Evolutionary conservation across 2,329 filamentous ascomycete species (phyloP).

Genomic region (Diaporthe sp.): DNA sequence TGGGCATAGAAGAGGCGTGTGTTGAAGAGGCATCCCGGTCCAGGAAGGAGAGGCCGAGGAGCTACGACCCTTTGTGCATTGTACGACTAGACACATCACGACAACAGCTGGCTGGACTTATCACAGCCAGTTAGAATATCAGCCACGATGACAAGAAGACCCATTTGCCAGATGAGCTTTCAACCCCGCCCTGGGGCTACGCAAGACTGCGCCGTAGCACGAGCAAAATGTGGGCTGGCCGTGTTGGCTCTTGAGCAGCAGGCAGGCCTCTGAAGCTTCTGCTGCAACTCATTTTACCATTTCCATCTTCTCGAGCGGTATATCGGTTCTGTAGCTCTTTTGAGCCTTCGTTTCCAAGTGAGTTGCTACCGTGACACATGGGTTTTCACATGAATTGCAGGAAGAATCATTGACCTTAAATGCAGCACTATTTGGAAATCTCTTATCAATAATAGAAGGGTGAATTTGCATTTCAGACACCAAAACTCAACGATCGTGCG

Average conservation of each 20-base stretch:
- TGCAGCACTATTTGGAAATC: not conserved
- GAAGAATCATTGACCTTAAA: not conserved
- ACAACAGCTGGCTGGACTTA: conserved; percentile 32
- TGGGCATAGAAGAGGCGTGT: conserved; percentile 8
- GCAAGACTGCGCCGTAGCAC: not conserved
- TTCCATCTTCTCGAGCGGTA: not conserved
- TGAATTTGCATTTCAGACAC: too few species aligned
- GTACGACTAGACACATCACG: conserved; percentile 40
- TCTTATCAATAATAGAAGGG: not conserved
- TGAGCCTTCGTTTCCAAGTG: not conserved
- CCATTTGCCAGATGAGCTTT: not conserved
- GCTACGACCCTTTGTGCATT: conserved; percentile 38
- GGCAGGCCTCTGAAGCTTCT: not conserved
- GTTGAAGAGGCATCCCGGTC: conserved; percentile 27
- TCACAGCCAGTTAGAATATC: conserved; percentile 27
- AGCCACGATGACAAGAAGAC: conserved; percentile 29
- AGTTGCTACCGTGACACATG: not conserved
- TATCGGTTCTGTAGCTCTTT: not conserved
- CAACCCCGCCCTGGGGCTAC: not conserved
- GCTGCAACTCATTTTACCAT: too few species aligned
- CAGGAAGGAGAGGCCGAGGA: conserved; percentile 31
- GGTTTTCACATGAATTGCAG: too few species aligned
- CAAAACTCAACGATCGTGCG: not conserved
- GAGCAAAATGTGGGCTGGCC: not conserved
- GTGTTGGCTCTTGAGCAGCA: not conserved